Evolutionary conservation across 768 basidiomycete species (phyloP).

Genomic region (Tylopilus plumbeoviolaceoides): DNA sequence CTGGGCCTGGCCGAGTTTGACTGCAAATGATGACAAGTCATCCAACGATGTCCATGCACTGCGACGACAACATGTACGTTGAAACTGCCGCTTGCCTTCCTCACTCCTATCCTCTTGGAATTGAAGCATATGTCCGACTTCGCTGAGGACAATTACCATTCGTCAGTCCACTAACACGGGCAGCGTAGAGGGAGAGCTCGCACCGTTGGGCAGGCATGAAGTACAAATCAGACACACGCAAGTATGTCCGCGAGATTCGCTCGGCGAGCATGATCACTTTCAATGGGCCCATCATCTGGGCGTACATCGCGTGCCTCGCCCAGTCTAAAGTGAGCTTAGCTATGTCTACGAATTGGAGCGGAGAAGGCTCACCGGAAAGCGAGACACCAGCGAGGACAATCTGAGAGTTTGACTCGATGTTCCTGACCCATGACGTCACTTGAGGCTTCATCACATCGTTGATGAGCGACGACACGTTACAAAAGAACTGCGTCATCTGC

Average conservation of each 20-base stretch:
- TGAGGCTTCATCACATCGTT: too few species aligned
- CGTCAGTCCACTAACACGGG: too few species aligned
- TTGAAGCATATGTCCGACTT: too few species aligned
- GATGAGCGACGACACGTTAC: too few species aligned
- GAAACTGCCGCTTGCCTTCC: slow-evolving; percentile 13
- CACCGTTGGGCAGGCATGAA: slow-evolving; percentile 23
- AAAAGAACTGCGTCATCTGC: too few species aligned
- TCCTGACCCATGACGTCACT: too few species aligned
- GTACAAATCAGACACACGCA: slow-evolving; percentile 18
- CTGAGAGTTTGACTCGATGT: too few species aligned
- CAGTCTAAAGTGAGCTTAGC: slow-evolving; percentile 1
- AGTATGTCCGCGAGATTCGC: slow-evolving; percentile 16
- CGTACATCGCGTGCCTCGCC: slow-evolving; percentile 18
- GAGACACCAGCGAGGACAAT: slow-evolving; percentile 13
- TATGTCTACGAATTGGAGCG: neutral
- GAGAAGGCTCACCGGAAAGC: slow-evolving; percentile 4
- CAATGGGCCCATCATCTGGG: slow-evolving; percentile 21
- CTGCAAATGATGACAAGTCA: neutral
- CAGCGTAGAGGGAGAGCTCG: too few species aligned
- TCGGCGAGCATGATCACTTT: slow-evolving; percentile 23
- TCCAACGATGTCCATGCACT: too few species aligned
- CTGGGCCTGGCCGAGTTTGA: slow-evolving; percentile 12
- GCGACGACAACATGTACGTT: neutral
- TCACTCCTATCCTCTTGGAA: slow-evolving; percentile 17
- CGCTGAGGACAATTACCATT: neutral